Evolutionary conservation across 2,329 filamentous ascomycete species (phyloP), one percentile per base, ranked within the genome.

Genomic region (Phoma sp.): DNA sequence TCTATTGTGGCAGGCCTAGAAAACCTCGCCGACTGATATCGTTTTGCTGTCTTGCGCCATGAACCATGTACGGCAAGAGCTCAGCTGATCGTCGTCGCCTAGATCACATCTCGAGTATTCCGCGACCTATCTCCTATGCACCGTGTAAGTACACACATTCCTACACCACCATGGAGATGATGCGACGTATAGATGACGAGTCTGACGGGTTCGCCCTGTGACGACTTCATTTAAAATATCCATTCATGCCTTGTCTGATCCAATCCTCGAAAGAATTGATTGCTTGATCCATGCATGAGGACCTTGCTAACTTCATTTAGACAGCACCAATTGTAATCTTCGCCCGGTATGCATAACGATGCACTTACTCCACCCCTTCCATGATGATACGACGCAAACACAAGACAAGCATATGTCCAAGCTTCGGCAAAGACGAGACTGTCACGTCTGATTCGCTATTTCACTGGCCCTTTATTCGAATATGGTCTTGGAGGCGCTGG

Each of bases 331-430:
- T 59, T 64, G 67, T 15, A 29, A 9, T 11, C 26, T 28, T 23
- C 23, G 25, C n/a, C 42, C 34, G 63, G 65, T 68, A 68, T 57
- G 64, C 62, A 46, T 26, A 29, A 30, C 33, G 7, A 15, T 42
- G 32, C 47, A 37, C 48, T 36, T 14, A 33, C 28, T 23, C 38
- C 53, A 20, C 23, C 40, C 42, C 39, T 47, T 45, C 4, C 23
- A 86, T 95, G 91, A 95, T 95, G 91, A 95, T 84, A 82, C 78
- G 85, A 92, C 88, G 85, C 47, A 82, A 81, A 83, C 84, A 81
- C 77, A 88, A 86, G 91, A 96, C 92, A 96, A 96, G 91, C 91
- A 96, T 96, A 96, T 96, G 91, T 96, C 92, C 84, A 88, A 96
- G 92, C 86, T 83, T 80, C 66, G 66, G 71, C 71, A 77, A 82